A percentile compares a stretch with the other conserved stretches of the same genome.
Evolutionary conservation across 805 yeast genomes (phyloP).

Genomic region (Jamesozyma rosinii): DNA sequence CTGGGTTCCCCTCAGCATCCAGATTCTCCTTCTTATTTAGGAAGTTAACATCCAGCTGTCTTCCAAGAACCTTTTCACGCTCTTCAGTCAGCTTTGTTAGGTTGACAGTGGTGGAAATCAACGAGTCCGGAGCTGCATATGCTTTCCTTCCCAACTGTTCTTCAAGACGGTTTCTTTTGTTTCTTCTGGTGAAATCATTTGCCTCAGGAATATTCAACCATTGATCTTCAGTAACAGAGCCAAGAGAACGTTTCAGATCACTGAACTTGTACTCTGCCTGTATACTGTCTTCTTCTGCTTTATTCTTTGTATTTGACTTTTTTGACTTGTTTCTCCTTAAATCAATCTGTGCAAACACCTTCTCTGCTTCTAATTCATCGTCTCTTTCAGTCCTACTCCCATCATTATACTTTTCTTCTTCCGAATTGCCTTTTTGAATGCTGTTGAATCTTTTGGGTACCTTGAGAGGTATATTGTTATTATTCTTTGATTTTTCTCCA

Average conservation of each 20-base stretch:
- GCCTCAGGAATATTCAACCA: slow-evolving; percentile 85
- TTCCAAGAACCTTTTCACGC: slow-evolving; percentile 48
- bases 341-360: slow-evolving; percentile 60
- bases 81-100: slow-evolving; percentile 54
- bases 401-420: slow-evolving; percentile 8
- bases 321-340: slow-evolving; percentile 32
- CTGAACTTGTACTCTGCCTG: slow-evolving; percentile 41
- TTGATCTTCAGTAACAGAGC: slow-evolving; percentile 52
- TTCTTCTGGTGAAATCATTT: slow-evolving; percentile 72
- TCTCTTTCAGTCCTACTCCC: slow-evolving; percentile 33
- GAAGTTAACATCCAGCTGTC: slow-evolving; percentile 40
- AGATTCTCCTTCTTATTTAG: slow-evolving; percentile 5
- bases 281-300: neutral
- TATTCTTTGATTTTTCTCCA: slow-evolving; percentile 40
- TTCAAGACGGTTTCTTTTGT: slow-evolving; percentile 59
- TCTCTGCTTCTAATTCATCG: slow-evolving; percentile 71
- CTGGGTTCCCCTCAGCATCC: slow-evolving; percentile 12
- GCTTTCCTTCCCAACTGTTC: slow-evolving; percentile 56
- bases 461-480: slow-evolving; percentile 3
- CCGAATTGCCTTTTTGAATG: slow-evolving; percentile 15
- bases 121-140: slow-evolving; percentile 75
- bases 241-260: slow-evolving; percentile 56
- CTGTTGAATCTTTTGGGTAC: slow-evolving; percentile 21
- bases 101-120: slow-evolving; percentile 37
- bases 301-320: neutral